Evolutionary conservation across 2,329 filamentous ascomycete genomes (phyloP).

Genomic region (Pseudogymnoascus sp.): DNA sequence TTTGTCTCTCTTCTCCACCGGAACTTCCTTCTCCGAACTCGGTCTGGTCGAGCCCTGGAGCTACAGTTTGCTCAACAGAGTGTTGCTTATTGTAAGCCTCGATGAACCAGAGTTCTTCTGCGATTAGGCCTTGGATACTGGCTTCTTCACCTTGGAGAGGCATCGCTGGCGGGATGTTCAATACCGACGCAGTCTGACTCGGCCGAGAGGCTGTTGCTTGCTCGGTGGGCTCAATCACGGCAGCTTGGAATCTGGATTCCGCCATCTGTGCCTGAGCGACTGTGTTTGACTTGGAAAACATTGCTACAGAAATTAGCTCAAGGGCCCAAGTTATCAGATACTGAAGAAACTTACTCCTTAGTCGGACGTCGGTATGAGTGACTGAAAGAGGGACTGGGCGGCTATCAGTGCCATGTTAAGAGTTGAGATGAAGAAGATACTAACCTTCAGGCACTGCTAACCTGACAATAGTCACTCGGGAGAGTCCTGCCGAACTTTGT

Average conservation of each 20-base stretch:
- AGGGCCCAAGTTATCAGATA: neutral
- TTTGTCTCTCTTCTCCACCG: neutral
- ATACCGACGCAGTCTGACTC: neutral
- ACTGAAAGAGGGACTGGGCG: neutral
- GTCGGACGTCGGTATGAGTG: neutral
- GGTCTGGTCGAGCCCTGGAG: neutral
- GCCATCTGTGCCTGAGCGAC: neutral
- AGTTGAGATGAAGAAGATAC: neutral
- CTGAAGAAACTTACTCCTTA: neutral
- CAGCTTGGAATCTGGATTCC: neutral
- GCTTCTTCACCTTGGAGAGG: no score
- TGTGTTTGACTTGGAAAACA: neutral
- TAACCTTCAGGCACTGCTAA: neutral
- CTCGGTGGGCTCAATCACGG: neutral
- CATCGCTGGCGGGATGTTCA: no score
- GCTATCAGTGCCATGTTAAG: neutral
- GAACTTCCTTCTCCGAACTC: neutral
- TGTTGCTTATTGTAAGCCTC: neutral
- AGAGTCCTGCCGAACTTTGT: neutral
- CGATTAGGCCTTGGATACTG: neutral
- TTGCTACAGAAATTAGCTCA: neutral
- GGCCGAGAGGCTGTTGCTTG: neutral
- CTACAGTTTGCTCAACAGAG: neutral
- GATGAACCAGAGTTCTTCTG: neutral
- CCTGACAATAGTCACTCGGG: neutral